These are phyloP conservation scores for Leishmania amazonensis DNA, from an alignment of 208 protist species.

Conservation along the genomic window DNA sequence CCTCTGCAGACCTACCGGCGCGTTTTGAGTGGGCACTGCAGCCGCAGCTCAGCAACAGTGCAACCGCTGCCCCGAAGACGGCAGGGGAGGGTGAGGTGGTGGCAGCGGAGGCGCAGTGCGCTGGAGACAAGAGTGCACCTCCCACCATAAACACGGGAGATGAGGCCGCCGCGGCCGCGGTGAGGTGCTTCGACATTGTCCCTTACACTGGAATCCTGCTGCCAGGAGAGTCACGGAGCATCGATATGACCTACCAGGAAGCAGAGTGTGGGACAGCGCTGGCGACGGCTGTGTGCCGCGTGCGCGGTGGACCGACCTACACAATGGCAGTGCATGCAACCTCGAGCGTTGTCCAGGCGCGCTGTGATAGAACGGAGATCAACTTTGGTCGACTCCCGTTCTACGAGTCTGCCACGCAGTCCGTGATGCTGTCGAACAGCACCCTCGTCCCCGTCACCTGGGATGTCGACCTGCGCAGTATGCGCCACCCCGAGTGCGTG, in stretches of 20 bases:
- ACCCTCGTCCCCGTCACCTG: constrained; percentile 90
- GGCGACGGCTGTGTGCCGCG: constrained; percentile 84
- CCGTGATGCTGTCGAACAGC: constrained; percentile 89
- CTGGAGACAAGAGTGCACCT: constrained; percentile 35
- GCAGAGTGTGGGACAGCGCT: constrained; percentile 12
- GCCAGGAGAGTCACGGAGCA: constrained; percentile 69
- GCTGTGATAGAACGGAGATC: constrained; percentile 80
- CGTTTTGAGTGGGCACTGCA: constrained; percentile 78
- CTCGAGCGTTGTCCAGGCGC: constrained; percentile 78
- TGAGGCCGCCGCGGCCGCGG: constrained; percentile 3
- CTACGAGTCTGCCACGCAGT: constrained; percentile 62
- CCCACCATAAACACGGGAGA: constrained; percentile 19
- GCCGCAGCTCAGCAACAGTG: background rate
- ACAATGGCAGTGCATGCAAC: constrained; percentile 77
- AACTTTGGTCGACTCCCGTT: constrained; percentile 93
- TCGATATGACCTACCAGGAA: constrained; percentile 92
- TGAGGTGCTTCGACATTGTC: constrained; percentile 92
- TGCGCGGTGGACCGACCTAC: constrained; percentile 93
- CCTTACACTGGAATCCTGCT: constrained; percentile 90
- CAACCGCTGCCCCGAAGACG: background rate
- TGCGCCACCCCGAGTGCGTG: constrained; percentile 62
- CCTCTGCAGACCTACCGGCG: constrained; percentile 69
- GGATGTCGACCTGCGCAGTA: constrained; percentile 51
- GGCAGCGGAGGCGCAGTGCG: constrained; percentile 7
- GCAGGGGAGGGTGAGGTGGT: background rate